These are phyloP conservation scores for Raffaelea arxii DNA, from an alignment of 2,329 filamentous ascomycete species.

Conservation along the genomic window DNA sequence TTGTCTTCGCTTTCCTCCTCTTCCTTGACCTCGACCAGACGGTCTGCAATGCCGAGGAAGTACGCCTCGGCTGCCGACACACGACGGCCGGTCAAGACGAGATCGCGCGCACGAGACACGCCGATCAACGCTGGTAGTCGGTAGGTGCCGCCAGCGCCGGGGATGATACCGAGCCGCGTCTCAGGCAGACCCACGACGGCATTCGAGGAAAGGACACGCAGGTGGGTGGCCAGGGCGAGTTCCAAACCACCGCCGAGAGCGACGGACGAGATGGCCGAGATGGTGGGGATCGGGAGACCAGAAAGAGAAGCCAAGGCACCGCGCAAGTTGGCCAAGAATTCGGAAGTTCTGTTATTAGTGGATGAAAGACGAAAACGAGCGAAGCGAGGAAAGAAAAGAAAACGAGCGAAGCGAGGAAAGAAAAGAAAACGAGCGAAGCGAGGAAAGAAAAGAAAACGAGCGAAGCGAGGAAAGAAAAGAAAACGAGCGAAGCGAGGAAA, in stretches of 20 bases:
- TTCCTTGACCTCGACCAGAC: slow-evolving; percentile 67
- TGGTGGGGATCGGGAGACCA: slow-evolving; percentile 75
- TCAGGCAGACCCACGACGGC: slow-evolving; percentile 78
- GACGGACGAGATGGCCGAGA: slow-evolving; percentile 74
- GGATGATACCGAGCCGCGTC: slow-evolving; percentile 86
- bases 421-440: too few species aligned
- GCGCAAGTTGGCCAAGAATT: slow-evolving; percentile 71
- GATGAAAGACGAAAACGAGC: too few species aligned
- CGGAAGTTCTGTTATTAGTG: slow-evolving; percentile 50
- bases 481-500: too few species aligned
- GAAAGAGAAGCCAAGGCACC: slow-evolving; percentile 65
- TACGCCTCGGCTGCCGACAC: slow-evolving; percentile 80
- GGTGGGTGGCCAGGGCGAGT: slow-evolving; percentile 77
- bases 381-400: too few species aligned
- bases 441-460: too few species aligned
- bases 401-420: too few species aligned
- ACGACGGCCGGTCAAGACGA: slow-evolving; percentile 83
- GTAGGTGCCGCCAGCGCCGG: slow-evolving; percentile 87
- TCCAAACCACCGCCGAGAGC: slow-evolving; percentile 92
- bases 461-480: too few species aligned
- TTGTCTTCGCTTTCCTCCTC: background rate
- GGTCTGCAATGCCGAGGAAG: slow-evolving; percentile 80
- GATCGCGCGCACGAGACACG: slow-evolving; percentile 68
- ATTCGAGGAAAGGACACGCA: slow-evolving; percentile 77
- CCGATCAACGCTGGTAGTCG: slow-evolving; percentile 78